A percentile compares a stretch with the other conserved stretches of the same genome.
These are phyloP conservation scores for Candida ulmi DNA, from an alignment of 805 yeast species.

Conservation along the genomic window DNA sequence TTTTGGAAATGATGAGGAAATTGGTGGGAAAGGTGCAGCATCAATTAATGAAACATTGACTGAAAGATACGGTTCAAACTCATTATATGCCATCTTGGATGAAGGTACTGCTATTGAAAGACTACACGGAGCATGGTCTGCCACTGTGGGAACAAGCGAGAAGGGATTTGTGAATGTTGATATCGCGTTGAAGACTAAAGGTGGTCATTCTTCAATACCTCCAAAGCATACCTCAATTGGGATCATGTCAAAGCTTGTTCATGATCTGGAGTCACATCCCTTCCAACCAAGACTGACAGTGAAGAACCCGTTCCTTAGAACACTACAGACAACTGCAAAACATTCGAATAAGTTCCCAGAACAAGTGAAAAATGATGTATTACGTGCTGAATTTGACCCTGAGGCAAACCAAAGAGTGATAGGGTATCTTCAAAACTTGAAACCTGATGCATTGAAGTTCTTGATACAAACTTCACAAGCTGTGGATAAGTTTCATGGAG, in stretches of 20 bases:
- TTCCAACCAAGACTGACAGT: constrained; percentile 34
- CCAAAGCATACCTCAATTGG: constrained; percentile 63
- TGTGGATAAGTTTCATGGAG: constrained; percentile 46
- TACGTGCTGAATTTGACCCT: constrained; percentile 29
- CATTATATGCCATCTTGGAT: constrained; percentile 62
- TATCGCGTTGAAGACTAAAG: constrained; percentile 51
- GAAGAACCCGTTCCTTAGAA: constrained; percentile 41
- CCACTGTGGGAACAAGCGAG: constrained; percentile 54
- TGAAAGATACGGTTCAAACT: constrained; percentile 53
- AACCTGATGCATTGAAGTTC: constrained; percentile 7
- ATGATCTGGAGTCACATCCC: constrained; percentile 66
- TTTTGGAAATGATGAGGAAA: constrained; percentile 78
- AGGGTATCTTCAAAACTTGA: constrained; percentile 11
- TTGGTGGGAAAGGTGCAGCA: constrained; percentile 41
- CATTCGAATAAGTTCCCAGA: neutral
- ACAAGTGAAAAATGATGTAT: constrained; percentile 2
- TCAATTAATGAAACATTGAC: constrained; percentile 39
- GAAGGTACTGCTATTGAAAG: constrained; percentile 46
- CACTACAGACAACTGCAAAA: neutral
- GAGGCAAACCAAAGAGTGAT: constrained; percentile 33
- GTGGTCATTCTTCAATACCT: constrained; percentile 78
- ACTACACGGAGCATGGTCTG: constrained; percentile 36
- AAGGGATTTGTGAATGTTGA: constrained; percentile 53
- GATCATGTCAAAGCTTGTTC: constrained; percentile 46
- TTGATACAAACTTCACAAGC: constrained; percentile 21